phyloP scores from a whole-genome alignment of 192 early-diverging fungal species.

The Coemansia sp. region DNA sequence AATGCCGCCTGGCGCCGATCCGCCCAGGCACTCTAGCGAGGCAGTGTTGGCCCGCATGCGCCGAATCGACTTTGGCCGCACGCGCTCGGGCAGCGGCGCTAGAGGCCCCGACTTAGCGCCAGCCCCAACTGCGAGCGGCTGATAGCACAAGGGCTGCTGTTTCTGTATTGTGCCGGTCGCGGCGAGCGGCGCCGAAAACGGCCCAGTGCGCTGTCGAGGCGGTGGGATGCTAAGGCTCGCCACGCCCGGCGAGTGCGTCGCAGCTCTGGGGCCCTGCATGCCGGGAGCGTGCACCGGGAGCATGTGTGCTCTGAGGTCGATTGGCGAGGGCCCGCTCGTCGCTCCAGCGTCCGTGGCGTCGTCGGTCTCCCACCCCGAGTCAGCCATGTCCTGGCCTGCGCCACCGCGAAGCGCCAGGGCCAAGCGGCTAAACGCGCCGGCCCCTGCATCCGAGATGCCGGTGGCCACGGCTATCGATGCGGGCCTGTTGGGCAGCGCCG shows the following conservation, averaged over 20 bases:
- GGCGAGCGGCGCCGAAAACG: conserved; percentile 40
- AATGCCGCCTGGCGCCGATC: conserved; percentile 16
- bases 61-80: conserved; percentile 35
- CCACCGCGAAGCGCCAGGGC: conserved; percentile 4
- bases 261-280: no score
- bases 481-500: conserved; percentile 5
- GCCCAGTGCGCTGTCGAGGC: conserved; percentile 9
- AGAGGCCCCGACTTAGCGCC: neutral
- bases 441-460: conserved; percentile 14
- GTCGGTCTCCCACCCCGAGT: conserved; percentile 57
- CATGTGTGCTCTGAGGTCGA: neutral
- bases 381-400: conserved; percentile 6
- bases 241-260: conserved; percentile 5
- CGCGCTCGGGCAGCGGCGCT: conserved; percentile 9
- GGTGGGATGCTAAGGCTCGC: conserved; percentile 37
- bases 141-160: conserved; percentile 36
- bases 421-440: conserved; percentile 1
- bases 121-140: conserved; percentile 19
- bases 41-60: conserved; percentile 51
- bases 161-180: neutral
- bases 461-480: conserved; percentile 38
- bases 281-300: conserved; percentile 1
- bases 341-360: conserved; percentile 20
- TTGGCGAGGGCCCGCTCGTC: neutral
- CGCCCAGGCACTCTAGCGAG: conserved; percentile 39